Conservation (phyloP, 768 basidiomycete genomes). For the Termitomyces sp. region DNA sequence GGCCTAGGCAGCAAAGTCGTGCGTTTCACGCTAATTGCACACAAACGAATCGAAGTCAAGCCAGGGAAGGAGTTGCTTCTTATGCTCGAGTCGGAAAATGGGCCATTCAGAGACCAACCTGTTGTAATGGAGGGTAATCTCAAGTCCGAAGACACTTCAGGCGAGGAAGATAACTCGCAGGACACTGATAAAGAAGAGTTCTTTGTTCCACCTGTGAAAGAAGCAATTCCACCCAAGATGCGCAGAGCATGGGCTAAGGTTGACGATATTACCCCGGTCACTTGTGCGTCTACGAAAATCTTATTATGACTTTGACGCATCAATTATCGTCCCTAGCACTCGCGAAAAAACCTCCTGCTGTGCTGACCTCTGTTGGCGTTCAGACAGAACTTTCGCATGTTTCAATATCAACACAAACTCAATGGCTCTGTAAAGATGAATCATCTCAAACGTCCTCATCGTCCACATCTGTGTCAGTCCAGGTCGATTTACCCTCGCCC, state of each 20-base stretch:
- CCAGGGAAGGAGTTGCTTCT: slow-evolving; percentile 71
- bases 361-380: slow-evolving; percentile 42
- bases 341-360: slow-evolving; percentile 14
- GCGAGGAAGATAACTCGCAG: slow-evolving; percentile 41
- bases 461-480: slow-evolving; percentile 19
- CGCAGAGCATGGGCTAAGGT: slow-evolving; percentile 55
- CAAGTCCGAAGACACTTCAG: slow-evolving; percentile 32
- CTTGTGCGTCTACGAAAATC: slow-evolving; percentile 33
- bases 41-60: slow-evolving; percentile 68
- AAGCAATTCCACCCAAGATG: slow-evolving; percentile 62
- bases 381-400: slow-evolving; percentile 34
- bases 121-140: slow-evolving; percentile 60
- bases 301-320: slow-evolving; percentile 3
- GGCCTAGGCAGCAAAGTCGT: slow-evolving; percentile 38
- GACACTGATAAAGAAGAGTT: slow-evolving; percentile 39
- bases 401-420: slow-evolving; percentile 39
- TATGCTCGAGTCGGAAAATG: slow-evolving; percentile 52
- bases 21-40: slow-evolving; percentile 64
- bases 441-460: slow-evolving; percentile 24
- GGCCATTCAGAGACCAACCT: slow-evolving; percentile 52
- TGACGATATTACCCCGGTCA: slow-evolving; percentile 39
- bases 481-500: slow-evolving; percentile 18
- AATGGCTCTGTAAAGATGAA: slow-evolving; percentile 11
- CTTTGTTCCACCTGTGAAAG: slow-evolving; percentile 24
- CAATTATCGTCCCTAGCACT: slow-evolving; percentile 4